Percentiles rank a stretch among this genome's conserved stretches.
Evolutionary conservation across 768 basidiomycete genomes (phyloP).

Genomic region (Phaeotremella fagi): DNA sequence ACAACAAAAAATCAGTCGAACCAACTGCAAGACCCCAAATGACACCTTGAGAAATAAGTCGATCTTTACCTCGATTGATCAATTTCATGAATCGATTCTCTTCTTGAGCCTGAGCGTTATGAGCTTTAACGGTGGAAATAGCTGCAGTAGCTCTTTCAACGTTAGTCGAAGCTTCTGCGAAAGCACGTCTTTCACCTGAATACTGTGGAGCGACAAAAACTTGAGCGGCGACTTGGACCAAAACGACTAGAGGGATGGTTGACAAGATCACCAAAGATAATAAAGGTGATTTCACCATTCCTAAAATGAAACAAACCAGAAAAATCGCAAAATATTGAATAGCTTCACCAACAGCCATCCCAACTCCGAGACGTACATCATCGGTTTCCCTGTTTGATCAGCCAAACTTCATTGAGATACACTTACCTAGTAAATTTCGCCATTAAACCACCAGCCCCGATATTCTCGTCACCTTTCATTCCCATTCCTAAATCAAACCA

Average conservation of each 20-base stretch:
- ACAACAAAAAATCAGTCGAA: conserved; percentile 71
- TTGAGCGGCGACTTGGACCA: conserved; percentile 74
- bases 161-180: conserved; percentile 68
- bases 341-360: conserved; percentile 69
- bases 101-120: conserved; percentile 68
- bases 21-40: conserved; percentile 74
- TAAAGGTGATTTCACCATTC: conserved; percentile 70
- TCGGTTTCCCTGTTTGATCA: conserved; percentile 72
- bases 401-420: neutral
- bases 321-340: conserved; percentile 77
- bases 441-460: conserved; percentile 87
- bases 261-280: conserved; percentile 90
- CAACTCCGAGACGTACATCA: conserved; percentile 79
- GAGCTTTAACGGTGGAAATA: conserved; percentile 87
- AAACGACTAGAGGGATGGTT: conserved; percentile 72
- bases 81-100: conserved; percentile 54
- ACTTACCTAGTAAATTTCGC: conserved; percentile 77
- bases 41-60: conserved; percentile 57
- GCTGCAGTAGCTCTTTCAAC: conserved; percentile 67
- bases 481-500: conserved; percentile 85
- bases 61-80: conserved; percentile 52
- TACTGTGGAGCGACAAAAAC: conserved; percentile 64
- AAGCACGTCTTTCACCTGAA: conserved; percentile 60
- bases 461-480: conserved; percentile 50
- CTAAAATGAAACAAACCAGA: conserved; percentile 72